phyloP scores from a whole-genome alignment of 2,329 filamentous ascomycete genomes.

The Ilyonectria robusta region DNA sequence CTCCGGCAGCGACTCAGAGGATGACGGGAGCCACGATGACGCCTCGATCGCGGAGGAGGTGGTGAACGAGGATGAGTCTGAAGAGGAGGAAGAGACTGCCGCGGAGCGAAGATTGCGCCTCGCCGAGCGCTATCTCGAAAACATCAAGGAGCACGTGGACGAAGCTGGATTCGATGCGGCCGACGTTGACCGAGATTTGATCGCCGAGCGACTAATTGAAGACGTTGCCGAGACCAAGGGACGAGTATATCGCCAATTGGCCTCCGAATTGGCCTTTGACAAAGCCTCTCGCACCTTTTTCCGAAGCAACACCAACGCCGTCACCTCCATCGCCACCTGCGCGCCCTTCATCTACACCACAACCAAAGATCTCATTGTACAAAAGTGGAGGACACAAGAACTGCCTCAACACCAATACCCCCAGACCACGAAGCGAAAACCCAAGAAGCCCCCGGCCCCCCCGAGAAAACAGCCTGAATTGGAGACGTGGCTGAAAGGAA shows the following conservation, averaged over 20 bases:
- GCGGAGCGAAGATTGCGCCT: conserved; percentile 89
- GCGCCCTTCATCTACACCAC: conserved; percentile 89
- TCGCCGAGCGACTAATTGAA: conserved; percentile 90
- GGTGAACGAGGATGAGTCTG: conserved; percentile 65
- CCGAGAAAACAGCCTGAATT: conserved; percentile 74
- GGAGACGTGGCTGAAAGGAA: conserved; percentile 74
- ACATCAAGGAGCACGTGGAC: conserved; percentile 86
- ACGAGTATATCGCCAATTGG: conserved; percentile 86
- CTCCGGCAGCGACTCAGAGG: conserved; percentile 84
- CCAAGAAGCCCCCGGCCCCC: conserved; percentile 70
- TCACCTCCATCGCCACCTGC: conserved; percentile 85
- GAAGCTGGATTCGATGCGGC: conserved; percentile 91
- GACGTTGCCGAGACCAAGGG: conserved; percentile 95
- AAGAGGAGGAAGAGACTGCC: conserved; percentile 88
- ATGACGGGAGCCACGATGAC: conserved; percentile 65
- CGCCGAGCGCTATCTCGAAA: conserved; percentile 93
- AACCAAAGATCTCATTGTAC: conserved; percentile 85
- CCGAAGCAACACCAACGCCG: conserved; percentile 81
- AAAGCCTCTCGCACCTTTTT: conserved; percentile 79
- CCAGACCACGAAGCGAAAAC: conserved; percentile 71
- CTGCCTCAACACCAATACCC: conserved; percentile 72
- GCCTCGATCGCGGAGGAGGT: conserved; percentile 62
- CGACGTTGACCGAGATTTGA: conserved; percentile 92
- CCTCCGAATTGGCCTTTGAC: conserved; percentile 78
- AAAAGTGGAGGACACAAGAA: conserved; percentile 90